A percentile compares a stretch with the other conserved stretches of the same genome.
These are phyloP conservation scores for Cruciata laevipes DNA, from an alignment of 257 asterid species.

Conservation along the genomic window DNA sequence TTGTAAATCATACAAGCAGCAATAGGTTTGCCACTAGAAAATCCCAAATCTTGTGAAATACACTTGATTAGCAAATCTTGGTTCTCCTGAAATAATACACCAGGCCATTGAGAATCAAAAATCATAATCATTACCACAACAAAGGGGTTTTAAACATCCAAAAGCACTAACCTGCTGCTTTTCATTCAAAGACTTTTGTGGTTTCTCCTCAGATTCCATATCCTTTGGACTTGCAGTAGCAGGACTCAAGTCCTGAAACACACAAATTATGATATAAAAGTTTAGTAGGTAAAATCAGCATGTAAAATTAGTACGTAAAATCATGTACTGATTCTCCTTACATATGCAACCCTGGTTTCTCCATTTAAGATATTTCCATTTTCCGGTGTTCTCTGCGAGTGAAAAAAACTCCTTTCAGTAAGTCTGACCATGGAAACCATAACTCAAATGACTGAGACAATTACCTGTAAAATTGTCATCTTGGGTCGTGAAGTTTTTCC, in stretches of 20 bases:
- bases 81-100: constrained; percentile 63
- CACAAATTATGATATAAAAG: constrained; percentile 21
- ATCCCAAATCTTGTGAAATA: constrained; percentile 94
- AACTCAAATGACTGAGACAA: constrained; percentile 16
- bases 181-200: constrained; percentile 85
- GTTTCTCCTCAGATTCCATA: constrained; percentile 80
- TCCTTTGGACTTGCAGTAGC: constrained; percentile 60
- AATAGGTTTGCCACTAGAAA: constrained; percentile 86
- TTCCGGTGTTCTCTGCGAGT: constrained; percentile 69
- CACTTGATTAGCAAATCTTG: constrained; percentile 90
- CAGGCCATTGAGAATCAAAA: constrained; percentile 8
- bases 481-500: constrained; percentile 76
- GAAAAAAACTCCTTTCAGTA: constrained; percentile 13
- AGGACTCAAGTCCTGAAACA: constrained; percentile 50
- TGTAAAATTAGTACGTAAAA: too few species aligned
- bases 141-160: constrained; percentile 5
- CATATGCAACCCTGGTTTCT: constrained; percentile 49
- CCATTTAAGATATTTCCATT: constrained; percentile 66
- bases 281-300: too few species aligned
- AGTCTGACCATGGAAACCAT: constrained; percentile 17
- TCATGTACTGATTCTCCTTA: constrained; percentile 22
- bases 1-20: constrained; percentile 95
- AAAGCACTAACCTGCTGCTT: constrained; percentile 70
- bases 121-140: not conserved
- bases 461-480: constrained; percentile 71